These are phyloP conservation scores for Aureobasidium subglaciale DNA, from an alignment of 2,329 filamentous ascomycete genomes.

Conservation along the genomic window DNA sequence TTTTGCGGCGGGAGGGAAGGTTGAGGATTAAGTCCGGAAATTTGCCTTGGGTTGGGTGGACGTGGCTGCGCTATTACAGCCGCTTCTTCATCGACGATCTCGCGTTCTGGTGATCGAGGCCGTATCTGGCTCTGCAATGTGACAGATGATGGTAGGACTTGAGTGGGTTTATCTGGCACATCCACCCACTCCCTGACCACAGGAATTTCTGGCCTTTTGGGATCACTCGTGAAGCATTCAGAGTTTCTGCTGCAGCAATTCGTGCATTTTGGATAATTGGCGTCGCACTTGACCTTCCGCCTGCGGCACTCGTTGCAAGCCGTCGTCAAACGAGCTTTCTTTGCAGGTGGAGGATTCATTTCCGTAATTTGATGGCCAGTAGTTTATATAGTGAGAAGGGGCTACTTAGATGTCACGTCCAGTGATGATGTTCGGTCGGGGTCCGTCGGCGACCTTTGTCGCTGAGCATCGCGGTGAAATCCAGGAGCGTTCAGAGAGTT, in stretches of 20 bases:
- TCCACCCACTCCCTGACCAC: slow-evolving; percentile 7
- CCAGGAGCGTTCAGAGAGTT: too few relatives aligned
- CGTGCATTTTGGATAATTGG: slow-evolving; percentile 13
- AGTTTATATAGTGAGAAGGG: too few relatives aligned
- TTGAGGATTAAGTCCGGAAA: too few relatives aligned
- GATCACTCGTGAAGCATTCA: slow-evolving; percentile 12
- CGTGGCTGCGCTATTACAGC: too few relatives aligned
- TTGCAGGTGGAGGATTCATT: slow-evolving; percentile 6
- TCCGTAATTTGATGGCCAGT: not conserved
- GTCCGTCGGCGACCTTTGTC: not conserved
- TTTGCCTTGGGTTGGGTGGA: too few relatives aligned
- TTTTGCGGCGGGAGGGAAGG: not conserved
- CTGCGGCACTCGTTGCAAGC: slow-evolving; percentile 17
- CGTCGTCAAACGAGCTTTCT: slow-evolving; percentile 7
- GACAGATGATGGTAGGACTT: not conserved
- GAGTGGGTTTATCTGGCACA: not conserved
- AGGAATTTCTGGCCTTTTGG: slow-evolving; percentile 5
- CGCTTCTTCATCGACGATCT: too few relatives aligned
- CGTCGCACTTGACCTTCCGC: slow-evolving; percentile 17
- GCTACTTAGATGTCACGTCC: not conserved
- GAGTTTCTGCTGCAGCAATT: slow-evolving; percentile 10
- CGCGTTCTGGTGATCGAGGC: not conserved
- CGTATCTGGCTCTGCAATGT: too few relatives aligned
- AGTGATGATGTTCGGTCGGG: not conserved
- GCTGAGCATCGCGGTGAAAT: not conserved